Conservation (phyloP, 2,329 filamentous ascomycete species). For the Trichophyton mentagrophytes region DNA sequence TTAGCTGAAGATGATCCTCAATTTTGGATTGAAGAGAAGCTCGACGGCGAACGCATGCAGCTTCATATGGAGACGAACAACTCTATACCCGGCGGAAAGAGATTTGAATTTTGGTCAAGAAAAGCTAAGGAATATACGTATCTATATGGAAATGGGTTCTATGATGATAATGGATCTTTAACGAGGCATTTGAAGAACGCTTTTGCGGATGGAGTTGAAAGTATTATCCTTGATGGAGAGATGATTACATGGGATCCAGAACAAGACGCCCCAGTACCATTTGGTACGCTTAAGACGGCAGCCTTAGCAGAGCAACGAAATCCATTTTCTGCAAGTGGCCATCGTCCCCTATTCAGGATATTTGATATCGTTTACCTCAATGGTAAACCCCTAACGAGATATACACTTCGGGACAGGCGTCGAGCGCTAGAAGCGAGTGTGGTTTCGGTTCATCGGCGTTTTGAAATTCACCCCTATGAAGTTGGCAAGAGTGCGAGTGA, state of each 20-base stretch:
- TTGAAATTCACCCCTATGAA: constrained; percentile 69
- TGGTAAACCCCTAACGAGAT: constrained; percentile 62
- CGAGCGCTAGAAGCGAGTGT: constrained; percentile 62
- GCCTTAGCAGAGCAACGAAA: constrained; percentile 69
- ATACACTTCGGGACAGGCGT: constrained; percentile 68
- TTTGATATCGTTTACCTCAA: constrained; percentile 92
- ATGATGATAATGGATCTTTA: constrained; percentile 62
- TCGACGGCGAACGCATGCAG: constrained; percentile 95
- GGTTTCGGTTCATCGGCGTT: constrained; percentile 54
- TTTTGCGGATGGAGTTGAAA: constrained; percentile 65
- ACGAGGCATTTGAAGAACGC: constrained; percentile 67
- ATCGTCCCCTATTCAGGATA: constrained; percentile 66
- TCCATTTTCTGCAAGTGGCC: constrained; percentile 47
- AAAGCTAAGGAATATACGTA: constrained; percentile 96
- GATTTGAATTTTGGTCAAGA: constrained; percentile 83
- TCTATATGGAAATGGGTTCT: constrained; percentile 67
- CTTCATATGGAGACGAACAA: constrained; percentile 75
- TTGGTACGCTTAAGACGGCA: constrained; percentile 87
- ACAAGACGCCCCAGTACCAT: constrained; percentile 70
- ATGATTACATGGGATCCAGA: constrained; percentile 98
- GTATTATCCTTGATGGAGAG: constrained; percentile 86
- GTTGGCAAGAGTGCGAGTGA: constrained; percentile 54
- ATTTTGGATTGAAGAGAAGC: constrained; percentile 97
- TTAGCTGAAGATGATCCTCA: constrained; percentile 56
- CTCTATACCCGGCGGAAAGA: constrained; percentile 51